Base-by-base conservation (phyloP, 331 rosid genomes). In the Malus hybrid region DNA sequence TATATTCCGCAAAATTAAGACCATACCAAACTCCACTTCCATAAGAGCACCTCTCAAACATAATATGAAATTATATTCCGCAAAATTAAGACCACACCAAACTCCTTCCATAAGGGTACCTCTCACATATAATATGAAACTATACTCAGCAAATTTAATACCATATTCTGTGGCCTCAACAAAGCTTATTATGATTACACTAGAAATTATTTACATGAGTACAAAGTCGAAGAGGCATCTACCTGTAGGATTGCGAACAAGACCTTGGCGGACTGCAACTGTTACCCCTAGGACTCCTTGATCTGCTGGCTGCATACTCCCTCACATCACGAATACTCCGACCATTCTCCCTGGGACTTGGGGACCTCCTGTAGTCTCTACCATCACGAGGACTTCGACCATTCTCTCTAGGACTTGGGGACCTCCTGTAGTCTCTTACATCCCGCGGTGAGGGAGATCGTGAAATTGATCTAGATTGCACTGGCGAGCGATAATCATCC, bases 201-300 rank as follows among this genome's bases (percentile, higher is more conserved):
- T 6, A 10, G 39, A 72, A 56, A 33, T 58, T 34, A 22, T 19
- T 4, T 29, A 65, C 65, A 79, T 28, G 70, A 69, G 63, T 36
- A 72, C 22, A 36, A 55, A 50, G 57, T 44, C 32, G 71, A 56
- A 55, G 63, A 84, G 56, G 62, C 15, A n/a, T 68, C 67, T 82
- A 95, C 99, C 96, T 90, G 84, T 83, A 89, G 24, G 96, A 90
- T 48, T 74, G 75, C 0, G 91, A 90, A 12, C 81, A 84, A 72
- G 93, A 90, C 76, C 87, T 81, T 32, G 88, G 88, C 67, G 80
- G 93, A 78, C 88, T 82, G 75, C 73, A 76, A 71, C 75, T 84
- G 32, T 79, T 83, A 30, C 79, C 82, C 84, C 84, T 79, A 1
- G 88, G 93, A 82, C 90, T 88, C 83, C 46, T 79, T 30, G 96